phyloP scores from a whole-genome alignment of 2,329 filamentous ascomycete species.

The Decorospora gaudefroyi region DNA sequence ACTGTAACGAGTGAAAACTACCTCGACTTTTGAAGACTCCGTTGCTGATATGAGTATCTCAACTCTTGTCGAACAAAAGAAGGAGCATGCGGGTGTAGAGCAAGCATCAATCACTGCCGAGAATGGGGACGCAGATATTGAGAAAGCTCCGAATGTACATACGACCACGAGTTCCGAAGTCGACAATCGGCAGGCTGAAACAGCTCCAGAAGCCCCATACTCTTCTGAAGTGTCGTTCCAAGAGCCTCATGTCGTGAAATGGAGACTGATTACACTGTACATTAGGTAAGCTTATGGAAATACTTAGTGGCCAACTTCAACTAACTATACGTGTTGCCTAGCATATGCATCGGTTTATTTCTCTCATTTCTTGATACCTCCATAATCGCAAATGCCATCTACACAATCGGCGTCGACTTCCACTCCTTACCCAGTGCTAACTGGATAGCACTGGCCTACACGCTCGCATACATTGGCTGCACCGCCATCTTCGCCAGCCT shows the following conservation, averaged over 20 bases:
- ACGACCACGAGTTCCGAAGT: background rate
- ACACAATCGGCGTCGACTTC: constrained; percentile 61
- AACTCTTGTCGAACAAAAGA: too few relatives aligned
- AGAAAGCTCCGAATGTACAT: background rate
- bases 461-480: constrained; percentile 60
- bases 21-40: too few relatives aligned
- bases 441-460: constrained; percentile 32
- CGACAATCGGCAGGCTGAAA: background rate
- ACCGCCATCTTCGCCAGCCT: constrained; percentile 47
- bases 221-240: background rate
- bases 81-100: too few relatives aligned
- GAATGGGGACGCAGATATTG: background rate
- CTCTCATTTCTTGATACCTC: constrained; percentile 64
- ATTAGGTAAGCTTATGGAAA: background rate
- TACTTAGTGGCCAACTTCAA: background rate
- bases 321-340: constrained; percentile 28
- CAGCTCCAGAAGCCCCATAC: background rate
- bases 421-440: constrained; percentile 34
- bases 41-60: too few relatives aligned
- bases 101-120: background rate
- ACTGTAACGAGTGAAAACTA: too few relatives aligned
- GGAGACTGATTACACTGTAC: background rate
- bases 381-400: constrained; percentile 63
- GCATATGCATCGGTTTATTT: constrained; percentile 59
- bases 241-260: background rate